Evolutionary conservation across 192 early-diverging fungal species (phyloP).

Genomic region (Martensiomyces pterosporus): DNA sequence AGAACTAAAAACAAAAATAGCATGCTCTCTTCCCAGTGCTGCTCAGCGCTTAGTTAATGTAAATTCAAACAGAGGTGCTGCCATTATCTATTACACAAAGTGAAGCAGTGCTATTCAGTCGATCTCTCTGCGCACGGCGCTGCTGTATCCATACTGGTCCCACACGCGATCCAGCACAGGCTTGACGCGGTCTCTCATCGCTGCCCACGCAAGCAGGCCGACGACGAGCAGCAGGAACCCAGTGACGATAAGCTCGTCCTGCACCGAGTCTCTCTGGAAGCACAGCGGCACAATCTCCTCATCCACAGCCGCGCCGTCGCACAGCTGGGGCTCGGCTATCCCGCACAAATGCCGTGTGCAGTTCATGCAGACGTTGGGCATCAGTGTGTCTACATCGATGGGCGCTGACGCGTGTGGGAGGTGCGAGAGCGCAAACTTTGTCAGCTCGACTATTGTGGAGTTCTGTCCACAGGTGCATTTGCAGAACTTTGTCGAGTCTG

Average conservation of each 20-base stretch:
- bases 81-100: conserved; percentile 1
- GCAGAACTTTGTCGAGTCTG: conserved; percentile 42
- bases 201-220: conserved; percentile 40
- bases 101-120: conserved; percentile 2
- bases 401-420: conserved; percentile 46
- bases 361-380: conserved; percentile 52
- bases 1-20: conserved; percentile 6
- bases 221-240: conserved; percentile 42
- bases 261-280: conserved; percentile 49
- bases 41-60: background rate
- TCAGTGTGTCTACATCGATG: conserved; percentile 41
- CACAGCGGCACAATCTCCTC: conserved; percentile 50
- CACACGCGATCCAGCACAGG: conserved; percentile 31
- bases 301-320: conserved; percentile 47
- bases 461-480: conserved; percentile 51
- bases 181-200: conserved; percentile 21
- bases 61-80: no score
- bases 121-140: background rate
- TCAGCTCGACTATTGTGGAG: conserved; percentile 46
- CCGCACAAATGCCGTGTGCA: conserved; percentile 46
- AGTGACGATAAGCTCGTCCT: conserved; percentile 43
- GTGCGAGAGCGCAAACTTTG: conserved; percentile 35
- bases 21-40: background rate
- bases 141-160: conserved; percentile 25
- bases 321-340: conserved; percentile 41